These are phyloP conservation scores for Yamadazyma pseudoaaseri DNA, from an alignment of 1,139 yeast species.

Conservation along the genomic window DNA sequence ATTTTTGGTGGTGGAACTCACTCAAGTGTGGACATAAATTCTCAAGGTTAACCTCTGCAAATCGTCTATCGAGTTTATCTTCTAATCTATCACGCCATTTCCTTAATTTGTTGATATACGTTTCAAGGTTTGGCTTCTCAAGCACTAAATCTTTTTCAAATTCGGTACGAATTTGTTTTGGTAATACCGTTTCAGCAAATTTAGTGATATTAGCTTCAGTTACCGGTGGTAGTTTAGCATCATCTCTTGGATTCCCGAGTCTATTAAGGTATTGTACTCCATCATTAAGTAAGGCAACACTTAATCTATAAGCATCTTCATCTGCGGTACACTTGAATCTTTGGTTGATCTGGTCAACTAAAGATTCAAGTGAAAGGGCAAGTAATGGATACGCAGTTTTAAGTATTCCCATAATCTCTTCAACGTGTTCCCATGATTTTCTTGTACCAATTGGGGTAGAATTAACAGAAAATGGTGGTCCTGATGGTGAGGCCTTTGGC, in stretches of 20 bases:
- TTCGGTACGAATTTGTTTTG: conserved; percentile 85
- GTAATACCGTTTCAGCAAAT: conserved; percentile 91
- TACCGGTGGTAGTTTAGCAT: conserved; percentile 84
- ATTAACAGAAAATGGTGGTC: conserved; percentile 3
- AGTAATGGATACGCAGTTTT: conserved; percentile 95
- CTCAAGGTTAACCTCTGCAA: conserved; percentile 77
- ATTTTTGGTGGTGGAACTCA: conserved; percentile 97
- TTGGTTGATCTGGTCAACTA: conserved; percentile 93
- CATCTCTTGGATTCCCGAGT: conserved; percentile 80
- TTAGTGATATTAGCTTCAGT: conserved; percentile 88
- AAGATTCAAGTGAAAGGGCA: conserved; percentile 88
- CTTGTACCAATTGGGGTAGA: conserved; percentile 24
- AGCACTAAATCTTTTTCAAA: conserved; percentile 89
- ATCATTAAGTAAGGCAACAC: conserved; percentile 89
- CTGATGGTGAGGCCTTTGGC: conserved; percentile 2
- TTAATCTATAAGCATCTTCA: conserved; percentile 92
- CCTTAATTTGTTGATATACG: conserved; percentile 78
- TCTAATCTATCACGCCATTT: conserved; percentile 94
- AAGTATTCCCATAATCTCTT: conserved; percentile 90
- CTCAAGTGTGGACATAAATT: conserved; percentile 91
- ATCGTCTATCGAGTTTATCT: conserved; percentile 82
- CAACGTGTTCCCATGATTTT: conserved; percentile 94
- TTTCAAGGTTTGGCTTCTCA: conserved; percentile 85
- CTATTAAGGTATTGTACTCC: conserved; percentile 88
- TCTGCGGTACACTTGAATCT: conserved; percentile 93